Percentiles rank a stretch among this genome's conserved stretches.
These are phyloP conservation scores for Anisodus tanguticus DNA, from an alignment of 257 asterid species.

Conservation along the genomic window DNA sequence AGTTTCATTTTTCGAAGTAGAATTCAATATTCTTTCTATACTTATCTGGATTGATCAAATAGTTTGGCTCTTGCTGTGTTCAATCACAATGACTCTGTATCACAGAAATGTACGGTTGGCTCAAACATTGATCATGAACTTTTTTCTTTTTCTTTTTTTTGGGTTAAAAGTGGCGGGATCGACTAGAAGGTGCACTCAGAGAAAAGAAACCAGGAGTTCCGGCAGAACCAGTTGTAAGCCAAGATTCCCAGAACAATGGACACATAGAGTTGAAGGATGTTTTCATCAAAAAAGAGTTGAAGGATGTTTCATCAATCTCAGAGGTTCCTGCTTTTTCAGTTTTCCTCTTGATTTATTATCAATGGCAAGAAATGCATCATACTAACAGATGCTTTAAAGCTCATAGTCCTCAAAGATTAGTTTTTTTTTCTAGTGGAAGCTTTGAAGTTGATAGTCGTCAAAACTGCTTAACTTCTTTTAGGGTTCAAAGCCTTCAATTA, in stretches of 20 bases:
- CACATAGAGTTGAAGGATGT: slow-evolving; percentile 48
- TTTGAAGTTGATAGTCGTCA: slow-evolving; percentile 24
- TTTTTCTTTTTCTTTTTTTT: slow-evolving; percentile 30
- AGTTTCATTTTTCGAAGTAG: slow-evolving; percentile 31
- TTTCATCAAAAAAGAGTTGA: slow-evolving; percentile 41
- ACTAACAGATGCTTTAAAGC: not conserved
- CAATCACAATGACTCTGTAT: not conserved
- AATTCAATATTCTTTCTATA: slow-evolving; percentile 5
- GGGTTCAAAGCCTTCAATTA: slow-evolving; percentile 64
- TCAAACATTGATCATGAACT: not conserved
- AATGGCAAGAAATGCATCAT: not conserved
- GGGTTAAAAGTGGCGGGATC: slow-evolving; percentile 80
- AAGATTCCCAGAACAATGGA: slow-evolving; percentile 50
- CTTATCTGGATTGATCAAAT: not conserved
- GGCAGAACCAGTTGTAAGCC: slow-evolving; percentile 47
- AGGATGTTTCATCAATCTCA: slow-evolving; percentile 45
- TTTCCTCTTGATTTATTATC: slow-evolving; percentile 25
- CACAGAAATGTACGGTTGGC: not conserved
- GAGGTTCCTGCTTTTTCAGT: slow-evolving; percentile 47
- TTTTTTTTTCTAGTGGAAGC: not conserved
- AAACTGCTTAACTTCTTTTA: slow-evolving; percentile 44
- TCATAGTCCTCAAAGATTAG: not conserved
- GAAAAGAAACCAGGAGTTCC: slow-evolving; percentile 60
- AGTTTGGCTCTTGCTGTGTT: slow-evolving; percentile 18
- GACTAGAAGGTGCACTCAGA: slow-evolving; percentile 73